Base-by-base conservation (phyloP, 768 basidiomycete species). In the Agaricus bisporus region DNA sequence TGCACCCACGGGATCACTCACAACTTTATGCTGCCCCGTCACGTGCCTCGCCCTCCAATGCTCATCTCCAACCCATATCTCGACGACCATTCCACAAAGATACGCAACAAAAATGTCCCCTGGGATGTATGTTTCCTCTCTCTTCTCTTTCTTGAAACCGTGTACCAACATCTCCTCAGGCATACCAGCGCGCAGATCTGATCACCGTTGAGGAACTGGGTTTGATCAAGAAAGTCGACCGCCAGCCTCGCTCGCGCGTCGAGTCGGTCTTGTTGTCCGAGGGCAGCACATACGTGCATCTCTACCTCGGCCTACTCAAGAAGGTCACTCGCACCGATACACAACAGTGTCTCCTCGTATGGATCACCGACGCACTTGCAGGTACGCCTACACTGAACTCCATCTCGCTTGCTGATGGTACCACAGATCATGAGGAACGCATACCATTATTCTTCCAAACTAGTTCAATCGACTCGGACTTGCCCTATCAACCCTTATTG, bases 121-220 rank as follows among this genome's bases (percentile, higher is more conserved):
- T 98, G 95, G 95, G 94, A 97, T 85, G 95, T 95, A 54, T 55
- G 74, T 11, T 29, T 41, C 5, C 9, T 2, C 5, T 48, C 44
- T 54, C 10, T 25, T 51, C 12, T 39, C 10, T 14, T 29, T 15
- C 38, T 49, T 14, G 37, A 35, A 41, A 43, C 26, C 36, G 48
- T 49, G 49, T 35, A 49, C 63, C 42, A 63, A 55, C 48, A 29
- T 46, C 36, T 26, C 42, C 47, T 20, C 60, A 98, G 94, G 93
- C 89, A 56, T 97, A 98, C 73, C 94, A 97, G 72, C 86, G 95
- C 60, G 94, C 92, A 42, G 91, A 85, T 42, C 82, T 94, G 41
- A 81, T 98, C 63, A 90, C 91, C 9, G 77, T 80, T 4, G 93
- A 97, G 53, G 94, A 98, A 66, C 80, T 97, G 14, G 71, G 79